Evolutionary conservation across 495 filamentous ascomycete genomes (phyloP).

Genomic region (Rhizodiscina lignyota): DNA sequence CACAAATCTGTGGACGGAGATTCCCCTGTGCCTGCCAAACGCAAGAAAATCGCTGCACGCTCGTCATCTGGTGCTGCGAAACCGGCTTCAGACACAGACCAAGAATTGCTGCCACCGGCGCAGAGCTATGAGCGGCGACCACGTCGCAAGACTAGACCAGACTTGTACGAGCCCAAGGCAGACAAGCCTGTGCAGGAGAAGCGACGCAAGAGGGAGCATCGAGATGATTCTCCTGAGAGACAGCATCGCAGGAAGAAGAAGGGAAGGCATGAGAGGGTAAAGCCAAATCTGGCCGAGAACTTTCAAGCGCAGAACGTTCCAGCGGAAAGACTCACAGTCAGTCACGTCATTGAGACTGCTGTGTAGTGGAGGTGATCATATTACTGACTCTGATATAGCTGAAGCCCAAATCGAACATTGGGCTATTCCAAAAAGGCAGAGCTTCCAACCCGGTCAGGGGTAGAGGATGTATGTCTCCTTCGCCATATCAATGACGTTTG

Average conservation of each 20-base stretch:
- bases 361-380: no score
- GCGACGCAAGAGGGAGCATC: slow-evolving; percentile 1
- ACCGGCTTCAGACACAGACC: no score
- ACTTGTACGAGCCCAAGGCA: slow-evolving; percentile 29
- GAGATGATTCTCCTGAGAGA: neutral
- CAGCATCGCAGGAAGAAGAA: slow-evolving; percentile 7
- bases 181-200: slow-evolving; percentile 24
- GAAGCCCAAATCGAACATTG: slow-evolving; percentile 32
- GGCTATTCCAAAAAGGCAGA: slow-evolving; percentile 57
- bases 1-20: no score
- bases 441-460: slow-evolving; percentile 39
- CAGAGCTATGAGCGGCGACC: slow-evolving; percentile 16
- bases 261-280: slow-evolving; percentile 12
- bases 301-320: slow-evolving; percentile 50
- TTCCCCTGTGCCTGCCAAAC: no score
- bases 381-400: no score
- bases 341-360: slow-evolving; percentile 1
- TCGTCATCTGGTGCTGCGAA: no score
- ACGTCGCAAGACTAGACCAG: slow-evolving; percentile 16
- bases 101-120: slow-evolving; percentile 5
- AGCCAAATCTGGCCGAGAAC: slow-evolving; percentile 36
- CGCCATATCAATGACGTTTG: neutral
- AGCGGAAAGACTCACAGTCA: slow-evolving; percentile 29
- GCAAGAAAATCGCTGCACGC: no score
- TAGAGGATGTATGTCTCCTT: slow-evolving; percentile 25